These are phyloP conservation scores for Chaetomium fimeti DNA, from an alignment of 495 filamentous ascomycete genomes.

Conservation along the genomic window DNA sequence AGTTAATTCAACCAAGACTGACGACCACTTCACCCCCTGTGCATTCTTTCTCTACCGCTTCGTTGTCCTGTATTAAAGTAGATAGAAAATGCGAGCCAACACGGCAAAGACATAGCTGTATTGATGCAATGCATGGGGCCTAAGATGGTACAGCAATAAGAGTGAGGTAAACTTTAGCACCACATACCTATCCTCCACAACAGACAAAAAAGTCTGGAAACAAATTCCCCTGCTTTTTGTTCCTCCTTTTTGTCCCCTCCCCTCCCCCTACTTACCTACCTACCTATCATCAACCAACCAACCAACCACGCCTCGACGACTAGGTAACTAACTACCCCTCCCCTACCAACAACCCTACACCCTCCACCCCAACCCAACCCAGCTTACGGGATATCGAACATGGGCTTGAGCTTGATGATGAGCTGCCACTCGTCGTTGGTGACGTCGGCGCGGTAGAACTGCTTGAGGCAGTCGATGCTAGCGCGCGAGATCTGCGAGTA, in stretches of 20 bases:
- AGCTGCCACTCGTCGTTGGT: constrained; percentile 92
- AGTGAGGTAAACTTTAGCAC: background rate
- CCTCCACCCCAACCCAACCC: background rate
- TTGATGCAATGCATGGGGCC: background rate
- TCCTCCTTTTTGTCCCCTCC: background rate
- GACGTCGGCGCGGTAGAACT: constrained; percentile 89
- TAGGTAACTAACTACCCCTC: background rate
- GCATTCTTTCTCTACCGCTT: too few species aligned
- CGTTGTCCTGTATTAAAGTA: too few species aligned
- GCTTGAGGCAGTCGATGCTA: constrained; percentile 93
- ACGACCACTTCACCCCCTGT: background rate
- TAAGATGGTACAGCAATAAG: constrained; percentile 4
- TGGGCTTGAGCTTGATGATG: constrained; percentile 83
- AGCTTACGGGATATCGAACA: constrained; percentile 74
- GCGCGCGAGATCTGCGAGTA: constrained; percentile 83
- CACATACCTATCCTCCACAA: background rate
- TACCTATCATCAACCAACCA: background rate
- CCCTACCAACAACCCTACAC: background rate
- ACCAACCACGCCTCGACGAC: background rate
- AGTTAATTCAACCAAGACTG: background rate
- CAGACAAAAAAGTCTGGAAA: background rate
- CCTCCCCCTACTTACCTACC: background rate
- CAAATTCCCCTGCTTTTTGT: background rate
- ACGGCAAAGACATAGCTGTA: too few species aligned
- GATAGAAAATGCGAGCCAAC: too few species aligned